Base-by-base conservation (phyloP, 768 basidiomycete genomes). In the Dendrothele bispora region DNA sequence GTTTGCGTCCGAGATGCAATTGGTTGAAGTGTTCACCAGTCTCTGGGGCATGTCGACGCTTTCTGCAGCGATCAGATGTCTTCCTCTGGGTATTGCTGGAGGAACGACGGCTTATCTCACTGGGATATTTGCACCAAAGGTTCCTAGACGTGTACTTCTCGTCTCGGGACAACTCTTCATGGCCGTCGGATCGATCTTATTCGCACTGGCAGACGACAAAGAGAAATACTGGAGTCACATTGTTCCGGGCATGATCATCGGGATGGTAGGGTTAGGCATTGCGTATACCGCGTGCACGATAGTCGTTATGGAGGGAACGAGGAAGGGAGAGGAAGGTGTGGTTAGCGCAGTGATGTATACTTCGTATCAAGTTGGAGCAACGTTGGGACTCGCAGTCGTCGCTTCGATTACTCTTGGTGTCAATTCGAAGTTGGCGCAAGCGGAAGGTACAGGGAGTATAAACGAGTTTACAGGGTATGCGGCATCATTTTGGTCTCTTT, bases 181-280 rank as follows among this genome's bases (percentile, higher is more conserved):
- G 46, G 54, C 67, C 29, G 47, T 67, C 15, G 64, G 69, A n/a
- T 71, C 71, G 4, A 46, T 62, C 38, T 56, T 79, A 15, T 61
- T 80, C 37, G 67, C 72, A 2, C 54, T 72, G 28, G 74, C 70
- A 0, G 69, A 75, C 48, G 54, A 46, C 5, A 64, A 66, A 4
- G 49, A 52, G 3, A 54, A 48, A 40, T 80, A 80, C 57, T 80
- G 74, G 77, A 39, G 54, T 0, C 61, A 65, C 46, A 55, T 73
- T 26, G 71, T 80, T 49, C 75, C 79, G 21, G 79, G 70, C 11
- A 74, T 79, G 57, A 49, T 65, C 27, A 50, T 80, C 39, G 78
- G 77, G 7, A 69, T 68, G 25, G 61, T 64, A 11, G 78, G 79
- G 4, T 53, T 62, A 1, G 71, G 69, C 62, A 53, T 77, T 40